Percentiles rank a stretch among this genome's conserved stretches.
Conservation (phyloP, 768 basidiomycete genomes). For the Paxillus involutus region DNA sequence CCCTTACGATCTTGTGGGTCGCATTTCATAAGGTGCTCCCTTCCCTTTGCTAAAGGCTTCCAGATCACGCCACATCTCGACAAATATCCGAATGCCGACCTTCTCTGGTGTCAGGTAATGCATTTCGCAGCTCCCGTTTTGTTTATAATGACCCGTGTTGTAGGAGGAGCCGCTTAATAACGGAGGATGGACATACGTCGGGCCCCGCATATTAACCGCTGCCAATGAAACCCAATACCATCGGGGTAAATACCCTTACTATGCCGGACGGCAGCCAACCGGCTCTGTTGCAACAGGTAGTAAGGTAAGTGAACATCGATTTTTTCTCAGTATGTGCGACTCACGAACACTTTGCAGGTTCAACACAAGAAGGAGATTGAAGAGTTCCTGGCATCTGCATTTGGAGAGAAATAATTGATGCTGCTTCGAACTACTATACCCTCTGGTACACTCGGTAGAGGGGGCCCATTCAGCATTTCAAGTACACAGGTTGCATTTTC, state of each 20-base stretch:
- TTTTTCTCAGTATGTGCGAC: not conserved
- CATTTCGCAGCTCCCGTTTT: not conserved
- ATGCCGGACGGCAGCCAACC: slow-evolving; percentile 91
- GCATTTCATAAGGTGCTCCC: not conserved
- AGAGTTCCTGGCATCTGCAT: slow-evolving; percentile 63
- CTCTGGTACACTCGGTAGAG: too few species aligned
- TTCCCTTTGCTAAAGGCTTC: slow-evolving; percentile 7
- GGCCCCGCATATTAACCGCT: slow-evolving; percentile 92
- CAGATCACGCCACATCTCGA: slow-evolving; percentile 93
- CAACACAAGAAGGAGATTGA: slow-evolving; percentile 94
- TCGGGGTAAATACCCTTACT: slow-evolving; percentile 84
- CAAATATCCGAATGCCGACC: slow-evolving; percentile 91
- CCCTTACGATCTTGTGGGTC: slow-evolving; percentile 86
- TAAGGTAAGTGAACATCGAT: slow-evolving; percentile 53
- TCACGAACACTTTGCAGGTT: slow-evolving; percentile 37
- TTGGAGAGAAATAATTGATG: slow-evolving; percentile 32
- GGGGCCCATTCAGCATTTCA: too few species aligned
- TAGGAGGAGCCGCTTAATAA: slow-evolving; percentile 96
- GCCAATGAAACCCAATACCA: slow-evolving; percentile 88
- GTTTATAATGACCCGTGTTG: slow-evolving; percentile 7
- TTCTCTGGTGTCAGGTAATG: slow-evolving; percentile 86
- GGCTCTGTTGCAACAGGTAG: slow-evolving; percentile 91
- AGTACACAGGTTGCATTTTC: too few species aligned
- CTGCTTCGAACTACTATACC: too few species aligned
- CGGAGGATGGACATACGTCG: slow-evolving; percentile 96